These are phyloP conservation scores for Globisporangium apiculatum DNA, from an alignment of 352 stramenopile species.

Conservation along the genomic window DNA sequence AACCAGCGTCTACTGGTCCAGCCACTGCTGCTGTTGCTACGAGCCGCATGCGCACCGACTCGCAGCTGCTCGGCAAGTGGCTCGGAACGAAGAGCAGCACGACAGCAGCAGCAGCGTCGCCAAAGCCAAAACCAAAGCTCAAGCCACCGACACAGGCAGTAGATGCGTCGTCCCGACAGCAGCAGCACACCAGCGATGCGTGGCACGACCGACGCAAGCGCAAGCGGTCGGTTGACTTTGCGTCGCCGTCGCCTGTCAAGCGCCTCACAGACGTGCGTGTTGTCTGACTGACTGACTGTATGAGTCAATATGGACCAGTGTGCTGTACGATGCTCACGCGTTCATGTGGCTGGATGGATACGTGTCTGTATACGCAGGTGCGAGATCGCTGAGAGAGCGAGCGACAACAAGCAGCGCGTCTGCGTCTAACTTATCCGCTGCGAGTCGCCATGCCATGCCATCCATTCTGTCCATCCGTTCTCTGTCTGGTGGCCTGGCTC, in stretches of 20 bases:
- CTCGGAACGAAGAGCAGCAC: neutral
- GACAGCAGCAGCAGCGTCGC: no score
- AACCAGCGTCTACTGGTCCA: neutral
- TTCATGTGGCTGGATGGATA: no score
- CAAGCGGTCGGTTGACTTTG: slow-evolving; percentile 10
- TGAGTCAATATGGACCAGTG: no score
- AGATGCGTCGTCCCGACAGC: neutral
- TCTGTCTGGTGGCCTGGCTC: no score
- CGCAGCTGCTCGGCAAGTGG: slow-evolving; percentile 11
- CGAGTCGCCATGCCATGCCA: no score
- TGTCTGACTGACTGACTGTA: neutral
- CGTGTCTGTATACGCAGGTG: no score
- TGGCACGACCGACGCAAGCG: neutral
- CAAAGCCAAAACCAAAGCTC: neutral
- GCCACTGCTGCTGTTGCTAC: neutral
- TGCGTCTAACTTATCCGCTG: no score
- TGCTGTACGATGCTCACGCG: no score
- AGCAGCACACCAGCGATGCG: neutral
- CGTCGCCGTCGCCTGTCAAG: neutral
- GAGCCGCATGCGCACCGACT: slow-evolving; percentile 9
- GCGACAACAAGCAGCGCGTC: no score
- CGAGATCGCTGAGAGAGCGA: no score
- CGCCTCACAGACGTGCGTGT: slow-evolving; percentile 1
- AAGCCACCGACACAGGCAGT: neutral
- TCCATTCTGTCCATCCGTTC: no score